A percentile compares a stretch with the other conserved stretches of the same genome.
Evolutionary conservation across 805 yeast genomes (phyloP).

Genomic region (Ogataea pini): DNA sequence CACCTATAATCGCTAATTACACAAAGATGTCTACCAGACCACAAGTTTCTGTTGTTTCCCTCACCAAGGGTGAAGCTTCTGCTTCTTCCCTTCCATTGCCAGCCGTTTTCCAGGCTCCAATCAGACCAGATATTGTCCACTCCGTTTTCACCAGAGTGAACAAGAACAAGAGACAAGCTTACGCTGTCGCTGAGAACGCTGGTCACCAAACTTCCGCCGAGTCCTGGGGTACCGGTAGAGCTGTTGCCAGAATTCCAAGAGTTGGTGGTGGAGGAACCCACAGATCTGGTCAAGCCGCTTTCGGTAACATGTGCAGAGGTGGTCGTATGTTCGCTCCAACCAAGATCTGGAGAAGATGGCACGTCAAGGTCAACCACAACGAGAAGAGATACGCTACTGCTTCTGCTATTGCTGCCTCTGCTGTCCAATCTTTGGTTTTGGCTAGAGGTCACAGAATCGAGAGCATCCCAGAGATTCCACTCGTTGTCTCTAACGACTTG

Average conservation of each 20-base stretch:
- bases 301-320: constrained; percentile 99
- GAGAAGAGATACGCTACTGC: constrained; percentile 99
- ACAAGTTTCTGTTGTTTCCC: constrained; percentile 91
- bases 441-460: constrained; percentile 99
- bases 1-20: constrained; percentile 3
- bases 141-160: constrained; percentile 96
- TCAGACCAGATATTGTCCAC: constrained; percentile 99
- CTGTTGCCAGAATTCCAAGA: constrained; percentile 99
- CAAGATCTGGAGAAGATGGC: constrained; percentile 99
- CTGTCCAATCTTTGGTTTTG: constrained; percentile 95
- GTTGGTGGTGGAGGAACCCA: constrained; percentile 99
- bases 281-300: constrained; percentile 99
- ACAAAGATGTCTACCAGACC: constrained; percentile 62
- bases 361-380: constrained; percentile 99
- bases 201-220: constrained; percentile 99
- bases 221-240: constrained; percentile 99
- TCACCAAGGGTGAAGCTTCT: constrained; percentile 75
- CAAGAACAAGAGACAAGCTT: constrained; percentile 99
- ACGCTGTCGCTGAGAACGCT: constrained; percentile 98
- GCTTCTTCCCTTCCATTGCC: constrained; percentile 88
- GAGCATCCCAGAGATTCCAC: constrained; percentile 96
- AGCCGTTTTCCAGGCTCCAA: constrained; percentile 99
- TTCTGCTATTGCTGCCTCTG: constrained; percentile 98
- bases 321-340: constrained; percentile 99
- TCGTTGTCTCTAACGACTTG: constrained; percentile 90